Base-by-base conservation (phyloP, 176 grass and related monocot genomes). In the Carex littledalei region DNA sequence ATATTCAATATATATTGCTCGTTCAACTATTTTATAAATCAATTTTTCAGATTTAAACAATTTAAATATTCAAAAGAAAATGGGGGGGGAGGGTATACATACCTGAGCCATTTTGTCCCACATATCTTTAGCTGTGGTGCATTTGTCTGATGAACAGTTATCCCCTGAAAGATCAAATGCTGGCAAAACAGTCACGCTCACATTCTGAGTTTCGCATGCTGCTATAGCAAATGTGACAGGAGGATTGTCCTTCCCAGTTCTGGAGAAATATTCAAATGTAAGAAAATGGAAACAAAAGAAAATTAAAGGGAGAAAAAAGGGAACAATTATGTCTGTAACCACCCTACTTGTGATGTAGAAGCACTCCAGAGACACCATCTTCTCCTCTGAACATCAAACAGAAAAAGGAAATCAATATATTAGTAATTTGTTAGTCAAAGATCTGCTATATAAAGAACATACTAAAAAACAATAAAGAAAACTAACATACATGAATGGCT, bases 301-400 rank as follows among this genome's bases (percentile, higher is more conserved):
- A 50, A 62, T 21, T 32, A 83, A 83, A 69, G 61, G 64, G 43
- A 60, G 21, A 67, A n/a, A 84, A 85, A 39, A 39, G 37, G 75
- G 35, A 90, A 68, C 18, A 84, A 90, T 85, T 14, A 86, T 77
- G 8, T 81, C 74, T 43, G 84, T 68, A 75, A 82, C 49, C 70
- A 98, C 61, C 92, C 91, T 98, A 85, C 95, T 98, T 98, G 89
- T 98, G 95, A 93, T 98, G 91, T 63, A 98, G 89, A 90, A 98
- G 95, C 70, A 93, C 92, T 15, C 95, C 92, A 88, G 92, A 94
- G 60, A 98, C 81, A 84, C 95, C 95, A 91, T 94, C 87, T 87
- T 98, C 89, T 76, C 91, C 95, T 72, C 95, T 94, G 87, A 88
- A 78, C 18, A 58, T 67, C 53, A 81, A 83, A 85, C 39, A 89